These are phyloP conservation scores for Salpingoeca rosetta DNA, from an alignment of 78 protist genomes.

Conservation along the genomic window DNA sequence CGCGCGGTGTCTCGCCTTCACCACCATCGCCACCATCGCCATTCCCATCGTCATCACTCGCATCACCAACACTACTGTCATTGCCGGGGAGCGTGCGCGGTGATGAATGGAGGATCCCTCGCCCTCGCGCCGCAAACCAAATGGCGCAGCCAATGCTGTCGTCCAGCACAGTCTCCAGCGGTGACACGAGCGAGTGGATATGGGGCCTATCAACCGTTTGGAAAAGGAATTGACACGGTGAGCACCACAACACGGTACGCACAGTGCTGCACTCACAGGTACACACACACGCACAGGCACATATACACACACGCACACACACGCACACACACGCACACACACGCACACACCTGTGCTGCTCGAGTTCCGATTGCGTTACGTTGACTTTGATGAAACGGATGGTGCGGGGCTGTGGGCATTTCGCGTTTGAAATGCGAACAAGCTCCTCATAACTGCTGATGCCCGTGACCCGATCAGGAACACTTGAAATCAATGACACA, in stretches of 20 bases:
- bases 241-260: neutral
- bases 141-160: slow-evolving; percentile 74
- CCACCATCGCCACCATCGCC: too few species aligned
- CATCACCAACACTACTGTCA: too few species aligned
- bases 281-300: neutral
- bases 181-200: slow-evolving; percentile 17
- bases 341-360: neutral
- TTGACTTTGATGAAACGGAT: slow-evolving; percentile 34
- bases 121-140: slow-evolving; percentile 64
- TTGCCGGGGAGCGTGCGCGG: neutral
- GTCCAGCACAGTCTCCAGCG: slow-evolving; percentile 68
- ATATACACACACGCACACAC: neutral
- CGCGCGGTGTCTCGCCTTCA: neutral
- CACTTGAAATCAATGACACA: too few species aligned
- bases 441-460: too few species aligned
- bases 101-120: slow-evolving; percentile 22
- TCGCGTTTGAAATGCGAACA: too few species aligned
- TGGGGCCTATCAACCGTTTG: neutral
- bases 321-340: neutral
- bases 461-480: too few species aligned
- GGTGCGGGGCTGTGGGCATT: too few species aligned
- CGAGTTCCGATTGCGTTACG: slow-evolving; percentile 20
- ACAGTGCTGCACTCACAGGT: too few species aligned
- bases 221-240: neutral
- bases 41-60: too few species aligned